Percentiles rank a stretch among this genome's conserved stretches.
phyloP scores from a whole-genome alignment of 2,329 filamentous ascomycete genomes.

The Scorias spongiosa region DNA sequence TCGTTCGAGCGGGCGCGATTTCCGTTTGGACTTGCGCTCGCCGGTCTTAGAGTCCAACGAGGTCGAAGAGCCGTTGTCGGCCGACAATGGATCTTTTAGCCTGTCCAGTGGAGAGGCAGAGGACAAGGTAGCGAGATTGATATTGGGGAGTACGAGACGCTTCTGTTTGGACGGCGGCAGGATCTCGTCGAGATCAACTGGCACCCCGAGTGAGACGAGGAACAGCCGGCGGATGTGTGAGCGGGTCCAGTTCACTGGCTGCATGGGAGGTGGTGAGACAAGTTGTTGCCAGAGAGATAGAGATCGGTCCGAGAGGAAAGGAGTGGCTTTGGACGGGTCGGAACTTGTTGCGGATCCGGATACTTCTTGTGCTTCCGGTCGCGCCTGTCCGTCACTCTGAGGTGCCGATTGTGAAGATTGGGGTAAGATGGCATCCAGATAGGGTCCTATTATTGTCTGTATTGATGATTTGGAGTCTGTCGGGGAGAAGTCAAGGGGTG shows the following conservation, averaged over 20 bases:
- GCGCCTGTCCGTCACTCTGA: too few relatives aligned
- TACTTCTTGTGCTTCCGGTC: constrained; percentile 16
- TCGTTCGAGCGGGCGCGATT: constrained; percentile 12
- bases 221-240: constrained; percentile 90
- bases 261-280: constrained; percentile 81
- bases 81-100: constrained; percentile 16
- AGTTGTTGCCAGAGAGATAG: constrained; percentile 93
- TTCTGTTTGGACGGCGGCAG: constrained; percentile 95
- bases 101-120: constrained; percentile 17
- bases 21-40: constrained; percentile 7
- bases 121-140: constrained; percentile 25
- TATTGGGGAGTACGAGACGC: constrained; percentile 83
- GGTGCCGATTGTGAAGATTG: constrained; percentile 24
- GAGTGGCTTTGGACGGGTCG: constrained; percentile 26
- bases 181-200: constrained; percentile 93
- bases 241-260: constrained; percentile 95
- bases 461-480: constrained; percentile 17
- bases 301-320: constrained; percentile 74
- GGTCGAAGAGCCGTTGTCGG: constrained; percentile 16
- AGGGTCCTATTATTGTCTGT: constrained; percentile 48
- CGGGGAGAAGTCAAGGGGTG: constrained; percentile 11
- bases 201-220: constrained; percentile 86
- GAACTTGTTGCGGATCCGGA: constrained; percentile 17
- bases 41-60: constrained; percentile 18
- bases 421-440: constrained; percentile 52